Evolutionary conservation across 202 grass and related monocot genomes (phyloP), one percentile per base, ranked within the genome.

Genomic region (Carex arenaria): DNA sequence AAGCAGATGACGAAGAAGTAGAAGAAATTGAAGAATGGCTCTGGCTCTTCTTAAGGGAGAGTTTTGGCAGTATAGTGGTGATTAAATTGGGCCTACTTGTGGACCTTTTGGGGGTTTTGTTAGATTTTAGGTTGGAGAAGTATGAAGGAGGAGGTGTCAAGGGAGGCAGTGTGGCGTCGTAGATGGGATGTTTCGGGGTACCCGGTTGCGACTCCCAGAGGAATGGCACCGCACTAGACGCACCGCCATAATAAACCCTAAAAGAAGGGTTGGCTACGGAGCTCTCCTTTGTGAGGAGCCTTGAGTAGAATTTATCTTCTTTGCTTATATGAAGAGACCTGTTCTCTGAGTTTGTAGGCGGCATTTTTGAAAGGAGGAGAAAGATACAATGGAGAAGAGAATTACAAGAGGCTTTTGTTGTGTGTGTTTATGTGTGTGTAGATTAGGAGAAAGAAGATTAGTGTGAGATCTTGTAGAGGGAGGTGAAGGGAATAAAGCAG

Each of bases 111-210:
- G 83, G 30, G 70, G 34, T 69, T 6, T 67, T 83, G 10, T 83
- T 79, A 38, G 45, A 82, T 19, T 64, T 86, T 19, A 70, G n/a
- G 75, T 72, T 85, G 79, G 68, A 82, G 83, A 69, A 83, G 61
- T 89, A 89, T 9, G 87, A 89, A 75, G 87, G 87, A 10, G 87
- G 87, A 56, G 87, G 87, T 2, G 87, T 89, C 36, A 86, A 80
- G 4, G 87, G 87, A 38, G 87, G 87, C 23, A 83, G 78, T 14
- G 32, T 26, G 1, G 34, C 13, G 51, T 34, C 52, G 38, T 84
- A 60, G 69, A 66, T 77, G 10, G 70, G 54, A 73, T 83, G 75
- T 70, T 89, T 89, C 0, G 87, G 87, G 1, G 87, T 89, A n/a
- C 87, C 87, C 3, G 87, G 87, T 57, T 82, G 79, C 1, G 87